phyloP scores from a whole-genome alignment of 2,329 filamentous ascomycete species.

The Aaosphaeria arxii region DNA sequence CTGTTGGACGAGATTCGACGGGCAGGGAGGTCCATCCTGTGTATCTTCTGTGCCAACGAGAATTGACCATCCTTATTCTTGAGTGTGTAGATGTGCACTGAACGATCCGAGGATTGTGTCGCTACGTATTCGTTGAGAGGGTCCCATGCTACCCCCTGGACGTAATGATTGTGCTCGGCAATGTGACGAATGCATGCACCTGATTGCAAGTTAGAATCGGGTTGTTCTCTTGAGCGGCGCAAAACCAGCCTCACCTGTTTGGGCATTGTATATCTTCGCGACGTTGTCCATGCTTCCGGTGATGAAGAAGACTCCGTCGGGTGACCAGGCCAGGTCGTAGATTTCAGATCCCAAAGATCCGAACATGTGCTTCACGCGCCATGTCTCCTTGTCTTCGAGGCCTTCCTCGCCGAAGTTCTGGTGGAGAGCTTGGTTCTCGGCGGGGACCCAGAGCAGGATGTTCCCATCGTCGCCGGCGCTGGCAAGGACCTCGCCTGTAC shows the following conservation, averaged over 20 bases:
- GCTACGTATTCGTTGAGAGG: conserved; percentile 97
- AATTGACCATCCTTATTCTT: conserved; percentile 97
- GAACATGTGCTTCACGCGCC: conserved; percentile 97
- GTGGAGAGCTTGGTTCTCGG: conserved; percentile 65
- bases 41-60: conserved; percentile 76
- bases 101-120: conserved; percentile 96
- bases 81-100: conserved; percentile 94
- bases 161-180: conserved; percentile 96
- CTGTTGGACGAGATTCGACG: conserved; percentile 88
- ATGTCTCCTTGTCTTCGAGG: conserved; percentile 91
- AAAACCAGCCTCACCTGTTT: conserved; percentile 60
- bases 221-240: conserved; percentile 24
- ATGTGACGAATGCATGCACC: conserved; percentile 71
- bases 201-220: conserved; percentile 15
- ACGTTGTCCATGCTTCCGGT: conserved; percentile 99
- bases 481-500: conserved; percentile 80
- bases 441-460: conserved; percentile 91
- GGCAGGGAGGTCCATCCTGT: conserved; percentile 90
- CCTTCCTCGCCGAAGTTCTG: conserved; percentile 72
- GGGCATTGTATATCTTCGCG: conserved; percentile 92
- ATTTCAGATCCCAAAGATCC: conserved; percentile 92
- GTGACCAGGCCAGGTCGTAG: conserved; percentile 97
- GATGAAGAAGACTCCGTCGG: conserved; percentile 94
- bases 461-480: conserved; percentile 97
- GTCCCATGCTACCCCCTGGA: conserved; percentile 98